Base-by-base conservation (phyloP, 2,329 filamentous ascomycete species). In the Calycina herbarum region DNA sequence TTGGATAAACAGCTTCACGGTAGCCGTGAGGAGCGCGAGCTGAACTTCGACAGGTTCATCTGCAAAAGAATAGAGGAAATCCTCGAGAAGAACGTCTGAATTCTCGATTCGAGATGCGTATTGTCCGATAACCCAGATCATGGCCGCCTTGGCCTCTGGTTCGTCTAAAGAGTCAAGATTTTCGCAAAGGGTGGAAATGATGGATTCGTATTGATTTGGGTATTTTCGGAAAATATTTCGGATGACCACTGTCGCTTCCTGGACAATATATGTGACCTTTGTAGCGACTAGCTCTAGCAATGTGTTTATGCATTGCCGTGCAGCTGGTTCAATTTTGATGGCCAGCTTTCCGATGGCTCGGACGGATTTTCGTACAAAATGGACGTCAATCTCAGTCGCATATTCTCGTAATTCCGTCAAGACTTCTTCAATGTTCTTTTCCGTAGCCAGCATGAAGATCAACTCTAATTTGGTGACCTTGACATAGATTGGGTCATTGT, bases 171-270 rank as follows among this genome's bases (percentile, higher is more conserved):
- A 96, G 78, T 99, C 95, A 29, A 99, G 86, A 73, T 99, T 94
- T 77, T 97, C 93, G 79, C 96, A 98, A 0, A 99, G 84, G 0
- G 94, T 96, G 61, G 92, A 90, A 75, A 99, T 99, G 77, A 99
- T 98, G 67, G 91, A 94, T 79, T 99, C 95, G 79, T 99, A 99
- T 77, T 97, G 93, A 77, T 99, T 97, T 8, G 95, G 95, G 75
- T 99, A 99, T 80, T 98, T 98, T 72, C 95, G 90, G 85, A 99
- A 99, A 74, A 99, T 99, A 78, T 99, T 99, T 71, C 93, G 91
- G 76, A 99, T 99, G 31, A 99, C 95, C 5, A 99, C 95, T 0
- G 95, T 99, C 17, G 95, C 95, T 82, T 99, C 95, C 79, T 99
- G 95, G 0, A 99, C 95, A 71, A 99, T 99, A 76, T 99, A 99